Percentiles rank a stretch among this genome's conserved stretches.
Conservation (phyloP, 2,329 filamentous ascomycete species). For the Colletotrichum magnum region DNA sequence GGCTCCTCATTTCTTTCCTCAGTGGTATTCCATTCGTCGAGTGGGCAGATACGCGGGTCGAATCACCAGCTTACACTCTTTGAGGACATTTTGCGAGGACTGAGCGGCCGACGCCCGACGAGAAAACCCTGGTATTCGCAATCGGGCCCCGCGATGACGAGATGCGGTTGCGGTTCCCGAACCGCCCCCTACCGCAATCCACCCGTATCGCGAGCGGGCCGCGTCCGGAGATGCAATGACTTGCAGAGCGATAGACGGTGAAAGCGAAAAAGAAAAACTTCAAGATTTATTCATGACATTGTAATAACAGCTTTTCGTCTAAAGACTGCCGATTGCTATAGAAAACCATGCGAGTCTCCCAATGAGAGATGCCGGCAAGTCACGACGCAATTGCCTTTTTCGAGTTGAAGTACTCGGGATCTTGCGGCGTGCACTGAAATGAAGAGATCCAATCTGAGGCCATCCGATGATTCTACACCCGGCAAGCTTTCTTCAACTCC, state of each 20-base stretch:
- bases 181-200: not conserved
- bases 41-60: not conserved
- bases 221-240: not conserved
- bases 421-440: too few species aligned
- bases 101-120: slow-evolving; percentile 26
- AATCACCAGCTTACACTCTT: too few species aligned
- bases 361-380: too few species aligned
- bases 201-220: not conserved
- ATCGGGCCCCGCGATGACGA: slow-evolving; percentile 32
- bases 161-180: slow-evolving; percentile 13
- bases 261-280: too few species aligned
- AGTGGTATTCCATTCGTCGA: not conserved
- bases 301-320: too few species aligned
- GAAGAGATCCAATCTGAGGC: too few species aligned
- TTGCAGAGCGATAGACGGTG: not conserved
- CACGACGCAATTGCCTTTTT: too few species aligned
- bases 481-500: not conserved
- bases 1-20: not conserved
- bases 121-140: slow-evolving; percentile 15
- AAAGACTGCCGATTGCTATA: too few species aligned
- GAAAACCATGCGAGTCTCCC: too few species aligned
- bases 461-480: not conserved
- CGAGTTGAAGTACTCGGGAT: too few species aligned
- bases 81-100: not conserved
- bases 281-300: not conserved